A percentile compares a stretch with the other conserved stretches of the same genome.
Conservation (phyloP, 805 yeast species). For the Saturnispora ahearnii region DNA sequence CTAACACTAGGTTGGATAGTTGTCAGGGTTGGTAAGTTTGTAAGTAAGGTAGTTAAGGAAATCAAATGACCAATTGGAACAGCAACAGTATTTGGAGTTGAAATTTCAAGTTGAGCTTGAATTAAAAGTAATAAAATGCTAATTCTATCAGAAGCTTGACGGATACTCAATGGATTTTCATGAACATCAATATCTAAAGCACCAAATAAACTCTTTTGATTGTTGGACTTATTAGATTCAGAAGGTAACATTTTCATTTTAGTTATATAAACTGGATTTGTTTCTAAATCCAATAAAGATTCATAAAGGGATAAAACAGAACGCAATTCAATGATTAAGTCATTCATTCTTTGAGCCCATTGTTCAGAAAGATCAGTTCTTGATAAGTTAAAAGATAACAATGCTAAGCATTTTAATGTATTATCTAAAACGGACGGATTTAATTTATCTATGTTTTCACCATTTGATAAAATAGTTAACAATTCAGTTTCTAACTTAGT, state of each 20-base stretch:
- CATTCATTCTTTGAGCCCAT: constrained; percentile 39
- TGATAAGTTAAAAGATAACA: constrained; percentile 47
- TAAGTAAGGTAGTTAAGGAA: constrained; percentile 44
- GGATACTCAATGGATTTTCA: constrained; percentile 38
- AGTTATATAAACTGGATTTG: constrained; percentile 41
- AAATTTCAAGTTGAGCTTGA: constrained; percentile 36
- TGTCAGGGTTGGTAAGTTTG: constrained; percentile 33
- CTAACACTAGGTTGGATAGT: constrained; percentile 52
- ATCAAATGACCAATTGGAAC: constrained; percentile 56
- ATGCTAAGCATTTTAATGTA: constrained; percentile 44
- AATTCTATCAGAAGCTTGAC: constrained; percentile 44
- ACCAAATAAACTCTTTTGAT: constrained; percentile 30
- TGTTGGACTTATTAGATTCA: neutral
- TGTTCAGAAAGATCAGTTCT: constrained; percentile 38
- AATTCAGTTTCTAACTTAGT: constrained; percentile 47
- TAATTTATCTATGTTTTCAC: constrained; percentile 30
- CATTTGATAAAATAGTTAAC: constrained; percentile 27
- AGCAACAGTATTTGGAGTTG: constrained; percentile 42
- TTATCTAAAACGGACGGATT: constrained; percentile 32
- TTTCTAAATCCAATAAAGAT: constrained; percentile 47
- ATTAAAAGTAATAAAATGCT: constrained; percentile 38
- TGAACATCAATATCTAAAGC: constrained; percentile 52
- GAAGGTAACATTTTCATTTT: constrained; percentile 35
- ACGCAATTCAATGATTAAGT: constrained; percentile 43
- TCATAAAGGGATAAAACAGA: constrained; percentile 49